These are phyloP conservation scores for Eragrostis tef DNA, from an alignment of 202 grass and related monocot genomes.

Conservation along the genomic window DNA sequence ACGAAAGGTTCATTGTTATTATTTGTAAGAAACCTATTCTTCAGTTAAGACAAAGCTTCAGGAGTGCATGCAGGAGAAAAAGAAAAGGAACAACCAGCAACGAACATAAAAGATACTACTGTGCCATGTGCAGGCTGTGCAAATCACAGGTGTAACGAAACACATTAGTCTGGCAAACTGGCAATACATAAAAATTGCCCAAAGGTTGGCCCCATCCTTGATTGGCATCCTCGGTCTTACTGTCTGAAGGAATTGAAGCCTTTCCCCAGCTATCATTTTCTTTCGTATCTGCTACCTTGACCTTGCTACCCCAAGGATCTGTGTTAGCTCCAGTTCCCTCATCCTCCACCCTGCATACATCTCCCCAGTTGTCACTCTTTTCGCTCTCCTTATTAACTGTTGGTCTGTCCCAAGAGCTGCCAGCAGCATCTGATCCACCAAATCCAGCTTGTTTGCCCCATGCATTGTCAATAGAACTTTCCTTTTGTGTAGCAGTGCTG, in stretches of 20 bases:
- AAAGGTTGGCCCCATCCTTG: slow-evolving; percentile 52
- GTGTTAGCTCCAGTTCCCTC: slow-evolving; percentile 45
- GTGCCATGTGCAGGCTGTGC: not conserved
- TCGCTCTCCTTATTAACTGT: slow-evolving; percentile 45
- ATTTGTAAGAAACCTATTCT: not conserved
- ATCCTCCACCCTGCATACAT: slow-evolving; percentile 39
- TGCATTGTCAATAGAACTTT: slow-evolving; percentile 38
- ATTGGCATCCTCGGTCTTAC: slow-evolving; percentile 34
- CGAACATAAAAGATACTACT: not conserved
- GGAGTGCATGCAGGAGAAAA: not conserved
- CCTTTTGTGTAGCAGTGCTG: slow-evolving; percentile 34
- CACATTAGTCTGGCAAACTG: no score
- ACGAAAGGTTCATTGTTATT: no score
- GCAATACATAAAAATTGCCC: no score
- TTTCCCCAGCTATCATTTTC: slow-evolving; percentile 62
- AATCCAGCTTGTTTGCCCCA: slow-evolving; percentile 56
- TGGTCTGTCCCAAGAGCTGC: slow-evolving; percentile 54
- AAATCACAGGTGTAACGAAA: not conserved
- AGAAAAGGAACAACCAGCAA: not conserved
- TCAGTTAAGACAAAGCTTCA: not conserved
- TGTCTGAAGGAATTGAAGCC: slow-evolving; percentile 40
- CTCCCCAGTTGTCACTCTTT: slow-evolving; percentile 55
- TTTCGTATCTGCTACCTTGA: slow-evolving; percentile 51
- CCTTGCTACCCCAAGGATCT: slow-evolving; percentile 73
- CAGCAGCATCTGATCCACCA: slow-evolving; percentile 52